Evolutionary conservation across 2,329 filamentous ascomycete genomes (phyloP), one percentile per base, ranked within the genome.

Genomic region (Ascochyta fabae): DNA sequence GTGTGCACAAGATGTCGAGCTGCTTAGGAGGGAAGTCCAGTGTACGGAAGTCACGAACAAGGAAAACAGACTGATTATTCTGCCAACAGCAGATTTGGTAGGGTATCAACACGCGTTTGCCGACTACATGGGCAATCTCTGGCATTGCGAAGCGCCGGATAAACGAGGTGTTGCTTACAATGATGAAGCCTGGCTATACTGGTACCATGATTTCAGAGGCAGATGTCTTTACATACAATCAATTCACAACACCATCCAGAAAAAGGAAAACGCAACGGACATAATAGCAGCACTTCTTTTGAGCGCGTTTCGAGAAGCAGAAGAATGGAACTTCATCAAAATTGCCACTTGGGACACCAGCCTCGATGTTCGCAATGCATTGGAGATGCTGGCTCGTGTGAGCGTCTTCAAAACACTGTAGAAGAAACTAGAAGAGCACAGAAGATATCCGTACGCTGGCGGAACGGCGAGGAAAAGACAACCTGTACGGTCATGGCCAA

Each of bases 101-200:
- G 40, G 27, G 33, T 50, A 40, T 31, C 50, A 53, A 26, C 56
- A 54, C 9, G 50, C 50, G n/a, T 31, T 46, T n/a, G 31, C 46
- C 12, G 34, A 51, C 10, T 58, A 47, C 16, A 45, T 54, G 35
- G 38, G 38, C 13, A 10, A 47, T 6, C 34, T 40, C 6, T 46
- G 33, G 36, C 46, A 58, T 4, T 19, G n/a, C 9, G 39, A 47
- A 47, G 23, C 36, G 1, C 42, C 50, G 10, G 19, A 39, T 23
- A 31, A 46, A 10, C 38, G 43, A 13, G 42, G 50, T 16, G 42
- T 43, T 15, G 39, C 39, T 3, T 50, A 44, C 15, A 8, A 26
- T 3, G 35, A 29, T n/a, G 19, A 53, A 34, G 50, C 41, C 12
- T 51, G 50, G 46, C 16, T 54, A 13, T 58, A 53, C 16, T 57